Conservation (phyloP, 176 grass and related monocot genomes). For the Oryza glaberrima region DNA sequence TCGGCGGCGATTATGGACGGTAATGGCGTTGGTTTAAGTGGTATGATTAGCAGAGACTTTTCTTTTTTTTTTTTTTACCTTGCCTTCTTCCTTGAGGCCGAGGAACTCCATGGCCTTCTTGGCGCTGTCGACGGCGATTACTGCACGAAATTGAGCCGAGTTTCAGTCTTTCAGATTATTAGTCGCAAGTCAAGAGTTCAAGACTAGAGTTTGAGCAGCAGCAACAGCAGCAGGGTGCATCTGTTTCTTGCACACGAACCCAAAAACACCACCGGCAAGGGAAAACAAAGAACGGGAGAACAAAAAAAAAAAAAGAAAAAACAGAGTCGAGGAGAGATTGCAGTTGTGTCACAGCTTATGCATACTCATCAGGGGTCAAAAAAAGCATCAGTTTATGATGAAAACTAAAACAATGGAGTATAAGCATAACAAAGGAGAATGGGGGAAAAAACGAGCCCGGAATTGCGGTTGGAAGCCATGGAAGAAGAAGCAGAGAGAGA, state of each 20-base stretch:
- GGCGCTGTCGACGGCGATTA: slow-evolving; percentile 86
- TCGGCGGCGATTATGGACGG: not conserved
- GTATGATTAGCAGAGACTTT: not conserved
- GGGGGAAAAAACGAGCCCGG: not conserved
- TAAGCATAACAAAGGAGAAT: not conserved
- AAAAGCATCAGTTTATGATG: not conserved
- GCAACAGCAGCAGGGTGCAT: not conserved
- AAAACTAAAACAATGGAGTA: not conserved
- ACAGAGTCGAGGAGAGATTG: not conserved
- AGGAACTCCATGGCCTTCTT: slow-evolving; percentile 96
- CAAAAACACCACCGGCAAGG: not conserved
- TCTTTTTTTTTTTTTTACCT: slow-evolving; percentile 13
- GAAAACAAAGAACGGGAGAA: not conserved
- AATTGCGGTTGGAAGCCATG: not conserved
- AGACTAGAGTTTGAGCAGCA: not conserved
- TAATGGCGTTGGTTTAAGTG: not conserved
- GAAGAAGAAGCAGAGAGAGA: not conserved
- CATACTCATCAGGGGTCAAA: too few species aligned
- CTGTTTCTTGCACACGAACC: too few species aligned
- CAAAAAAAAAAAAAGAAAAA: not conserved
- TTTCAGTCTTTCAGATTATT: not conserved
- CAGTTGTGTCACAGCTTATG: not conserved
- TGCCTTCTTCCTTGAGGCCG: slow-evolving; percentile 69
- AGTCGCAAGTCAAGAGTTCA: not conserved
- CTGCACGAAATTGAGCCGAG: slow-evolving; percentile 44